Evolutionary conservation across 2,329 filamentous ascomycete species (phyloP), one percentile per base, ranked within the genome.

Genomic region (Aspergillus ustus): DNA sequence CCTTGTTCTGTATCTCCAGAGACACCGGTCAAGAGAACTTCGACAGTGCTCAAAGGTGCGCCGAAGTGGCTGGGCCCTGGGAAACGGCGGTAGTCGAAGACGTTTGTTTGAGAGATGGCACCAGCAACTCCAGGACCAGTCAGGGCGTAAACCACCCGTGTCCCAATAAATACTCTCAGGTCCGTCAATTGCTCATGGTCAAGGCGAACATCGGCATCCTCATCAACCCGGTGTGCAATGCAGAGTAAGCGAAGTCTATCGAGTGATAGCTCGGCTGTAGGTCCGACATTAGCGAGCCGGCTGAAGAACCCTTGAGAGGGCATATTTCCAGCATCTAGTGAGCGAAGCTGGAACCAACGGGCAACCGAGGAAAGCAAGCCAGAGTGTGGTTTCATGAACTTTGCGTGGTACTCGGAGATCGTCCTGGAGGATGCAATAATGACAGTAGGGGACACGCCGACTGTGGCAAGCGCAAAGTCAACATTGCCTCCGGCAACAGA

Each of bases 61-160:
- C 95, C 95, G 72, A 98, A 97, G 75, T 96, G 93, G 61, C 77
- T 82, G 50, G 80, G 78, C 49, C 77, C 77, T 13, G 67, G 64
- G 19, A 77, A 75, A 40, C 77, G 78, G 52, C 94, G 83, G 76
- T 98, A 98, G 74, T 98, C 94, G 72, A 91, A 96, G 44, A 93
- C 84, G 63, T 91, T 89, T 7, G 91, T 96, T 79, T 98, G 94
- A 1, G 90, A 83, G n/a, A 96, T 86, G 0, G 93, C 90, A 43
- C 95, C 95, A 2, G 93, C 94, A n/a, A 98, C 91, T 63, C 87
- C 86, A 25, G 92, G 82, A 0, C 91, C 88, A 19, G 92, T 91
- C 58, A 99, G 83, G 3, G 93, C 93, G 75, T 98, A 97, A 54
- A 96, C 83, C 60, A 97, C 83, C 55, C 92, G 87, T 1, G 92